Conservation (phyloP, 305 asterid species). For the Petunia hybrid region DNA sequence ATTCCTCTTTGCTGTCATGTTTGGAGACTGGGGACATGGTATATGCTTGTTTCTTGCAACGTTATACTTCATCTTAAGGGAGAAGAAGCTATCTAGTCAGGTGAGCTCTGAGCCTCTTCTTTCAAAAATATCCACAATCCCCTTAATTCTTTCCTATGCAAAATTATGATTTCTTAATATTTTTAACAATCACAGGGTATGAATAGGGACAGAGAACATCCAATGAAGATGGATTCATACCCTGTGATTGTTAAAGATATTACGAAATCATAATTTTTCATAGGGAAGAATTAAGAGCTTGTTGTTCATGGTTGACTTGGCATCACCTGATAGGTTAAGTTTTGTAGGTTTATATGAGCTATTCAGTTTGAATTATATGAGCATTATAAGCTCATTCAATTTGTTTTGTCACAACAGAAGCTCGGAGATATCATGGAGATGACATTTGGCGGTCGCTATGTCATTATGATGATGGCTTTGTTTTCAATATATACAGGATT, state of each 20-base stretch:
- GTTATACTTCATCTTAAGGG: conserved; percentile 47
- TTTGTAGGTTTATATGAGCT: conserved; percentile 10
- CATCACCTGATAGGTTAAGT: not conserved
- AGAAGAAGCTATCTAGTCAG: conserved; percentile 56
- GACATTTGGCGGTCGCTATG: conserved; percentile 63
- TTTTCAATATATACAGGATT: conserved; percentile 62
- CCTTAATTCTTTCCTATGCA: no score
- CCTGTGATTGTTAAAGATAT: conserved; percentile 12
- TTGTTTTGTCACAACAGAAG: conserved; percentile 48
- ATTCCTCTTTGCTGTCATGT: conserved; percentile 61
- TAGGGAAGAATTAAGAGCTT: conserved; percentile 4
- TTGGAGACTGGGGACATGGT: conserved; percentile 65
- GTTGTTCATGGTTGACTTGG: conserved; percentile 22
- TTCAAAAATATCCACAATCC: conserved; percentile 12
- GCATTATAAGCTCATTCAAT: conserved; percentile 20
- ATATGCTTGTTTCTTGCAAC: conserved; percentile 57
- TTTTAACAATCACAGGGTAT: no score
- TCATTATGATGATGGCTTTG: conserved; percentile 58
- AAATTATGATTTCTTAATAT: no score
- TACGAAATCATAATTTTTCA: conserved; percentile 6
- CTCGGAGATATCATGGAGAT: conserved; percentile 68
- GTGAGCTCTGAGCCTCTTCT: conserved; percentile 35
- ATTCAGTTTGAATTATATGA: conserved; percentile 28
- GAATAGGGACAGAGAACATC: no score
- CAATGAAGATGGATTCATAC: no score